Evolutionary conservation across 768 basidiomycete genomes (phyloP).

Genomic region (Gyrodon lividus): DNA sequence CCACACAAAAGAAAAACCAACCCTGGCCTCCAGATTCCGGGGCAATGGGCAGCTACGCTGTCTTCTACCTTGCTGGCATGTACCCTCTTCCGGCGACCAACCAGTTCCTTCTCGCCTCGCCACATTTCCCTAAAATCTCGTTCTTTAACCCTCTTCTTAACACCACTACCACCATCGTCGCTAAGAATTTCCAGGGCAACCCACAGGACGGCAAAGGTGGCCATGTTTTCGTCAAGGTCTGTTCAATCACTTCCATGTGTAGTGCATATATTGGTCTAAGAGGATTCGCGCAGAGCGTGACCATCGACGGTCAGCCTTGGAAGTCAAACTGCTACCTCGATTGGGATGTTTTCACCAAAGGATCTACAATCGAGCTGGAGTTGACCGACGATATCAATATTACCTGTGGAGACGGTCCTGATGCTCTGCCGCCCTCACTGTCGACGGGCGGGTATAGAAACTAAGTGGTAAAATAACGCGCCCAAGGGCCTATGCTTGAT

Average conservation of each 20-base stretch:
- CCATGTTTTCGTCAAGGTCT: constrained; percentile 56
- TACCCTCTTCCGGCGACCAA: constrained; percentile 63
- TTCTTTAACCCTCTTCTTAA: constrained; percentile 61
- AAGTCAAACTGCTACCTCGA: constrained; percentile 65
- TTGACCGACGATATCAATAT: constrained; percentile 53
- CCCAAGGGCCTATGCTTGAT: too few relatives aligned
- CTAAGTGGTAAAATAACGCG: not conserved
- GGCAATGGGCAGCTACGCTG: constrained; percentile 62
- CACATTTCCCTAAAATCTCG: constrained; percentile 58
- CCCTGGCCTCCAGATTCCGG: constrained; percentile 24
- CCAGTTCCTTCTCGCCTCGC: constrained; percentile 59
- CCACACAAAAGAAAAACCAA: not conserved
- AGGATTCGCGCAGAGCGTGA: constrained; percentile 43
- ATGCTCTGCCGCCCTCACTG: constrained; percentile 57
- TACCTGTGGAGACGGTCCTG: constrained; percentile 46
- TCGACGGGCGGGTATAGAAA: constrained; percentile 57
- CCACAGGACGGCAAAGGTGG: constrained; percentile 51
- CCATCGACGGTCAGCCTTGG: constrained; percentile 54
- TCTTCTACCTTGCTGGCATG: constrained; percentile 58
- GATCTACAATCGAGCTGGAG: constrained; percentile 53
- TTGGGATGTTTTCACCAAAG: constrained; percentile 59
- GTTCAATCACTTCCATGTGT: constrained; percentile 3
- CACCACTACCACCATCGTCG: constrained; percentile 53
- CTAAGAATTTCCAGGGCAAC: constrained; percentile 51
- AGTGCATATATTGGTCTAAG: not conserved